Conservation (phyloP, 2,329 filamentous ascomycete genomes). For the Pyrenophora seminiperda region DNA sequence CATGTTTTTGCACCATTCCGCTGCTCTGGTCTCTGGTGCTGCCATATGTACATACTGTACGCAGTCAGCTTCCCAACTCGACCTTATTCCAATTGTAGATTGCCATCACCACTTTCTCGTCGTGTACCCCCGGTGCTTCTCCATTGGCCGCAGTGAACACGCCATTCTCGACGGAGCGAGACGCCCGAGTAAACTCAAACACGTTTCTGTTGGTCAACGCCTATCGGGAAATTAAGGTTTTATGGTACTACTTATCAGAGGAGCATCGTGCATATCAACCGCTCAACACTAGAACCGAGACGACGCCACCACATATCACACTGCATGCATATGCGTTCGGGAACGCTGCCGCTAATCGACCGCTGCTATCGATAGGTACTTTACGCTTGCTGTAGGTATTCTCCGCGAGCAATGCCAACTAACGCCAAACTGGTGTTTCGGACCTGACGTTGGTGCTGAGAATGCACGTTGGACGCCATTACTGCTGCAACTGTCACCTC, state of each 20-base stretch:
- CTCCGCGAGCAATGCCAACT: not conserved
- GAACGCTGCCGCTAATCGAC: slow-evolving; percentile 13
- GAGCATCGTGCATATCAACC: slow-evolving; percentile 3
- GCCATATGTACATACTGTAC: slow-evolving; percentile 23
- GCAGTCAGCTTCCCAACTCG: not conserved
- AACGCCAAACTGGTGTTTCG: not conserved
- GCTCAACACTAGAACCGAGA: not conserved
- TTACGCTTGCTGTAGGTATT: slow-evolving; percentile 22
- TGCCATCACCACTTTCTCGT: slow-evolving; percentile 4
- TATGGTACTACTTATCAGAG: slow-evolving; percentile 1
- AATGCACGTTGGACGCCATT: slow-evolving; percentile 2
- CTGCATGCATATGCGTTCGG: slow-evolving; percentile 6
- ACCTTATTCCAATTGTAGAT: not conserved
- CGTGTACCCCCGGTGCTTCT: not conserved
- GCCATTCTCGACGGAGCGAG: no score
- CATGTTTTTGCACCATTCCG: slow-evolving; percentile 20
- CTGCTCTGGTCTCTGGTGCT: slow-evolving; percentile 20
- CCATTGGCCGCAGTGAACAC: not conserved
- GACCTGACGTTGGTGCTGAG: not conserved
- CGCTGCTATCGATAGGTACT: slow-evolving; percentile 25
- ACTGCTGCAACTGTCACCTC: not conserved
- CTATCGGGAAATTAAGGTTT: not conserved
- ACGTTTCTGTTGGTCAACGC: not conserved
- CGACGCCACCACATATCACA: not conserved
- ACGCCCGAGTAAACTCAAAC: no score